Base-by-base conservation (phyloP, 2,329 filamentous ascomycete genomes). In the Sclerotinia sclerotiorum region DNA sequence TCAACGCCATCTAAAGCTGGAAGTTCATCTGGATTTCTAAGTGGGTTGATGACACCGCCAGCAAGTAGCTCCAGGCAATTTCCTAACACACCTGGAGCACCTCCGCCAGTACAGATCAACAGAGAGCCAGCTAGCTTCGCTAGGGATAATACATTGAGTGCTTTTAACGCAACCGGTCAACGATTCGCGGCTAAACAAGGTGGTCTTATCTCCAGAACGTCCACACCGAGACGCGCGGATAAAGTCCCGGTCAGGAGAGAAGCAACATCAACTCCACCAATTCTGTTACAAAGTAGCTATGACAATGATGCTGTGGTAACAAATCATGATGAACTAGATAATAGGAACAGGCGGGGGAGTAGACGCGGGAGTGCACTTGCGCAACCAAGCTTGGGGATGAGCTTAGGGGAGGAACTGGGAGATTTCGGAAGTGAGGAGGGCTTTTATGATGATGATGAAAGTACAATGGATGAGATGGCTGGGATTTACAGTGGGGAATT, bases 31-130 rank as follows among this genome's bases (percentile, higher is more conserved):
- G 87, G 84, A 61, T 89, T 93, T 70, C 83, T 94, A 27, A 90
- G 90, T 0, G 94, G 94, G 1, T 86, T 97, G 29, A 84, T 97
- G 83, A 97, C 94, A 1, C 94, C 94, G n/a, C 94, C 94, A 5
- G 88, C 90, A 19, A 70, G 61, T 42, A 93, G 91, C 5, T 52
- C 66, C 21, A 69, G 72, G 15, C 68, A 69, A 64, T 49, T 24
- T 10, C 54, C 32, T n/a, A 48, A 35, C 27, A 66, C 67, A 44
- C 67, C 67, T 42, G 42, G 65, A 24, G 68, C 58, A 2, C 70
- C 71, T 19, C 68, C 69, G 79, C 81, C 67, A 75, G 44, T 67
- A 17, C 77, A 49, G 79, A 74, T 71, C 77, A 78, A 68, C 74
- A 78, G 29, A 27, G 62, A 56, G 42, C 87, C 88, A 72, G 85